These are phyloP conservation scores for Capsicum baccatum DNA, from an alignment of 257 asterid genomes.

Conservation along the genomic window DNA sequence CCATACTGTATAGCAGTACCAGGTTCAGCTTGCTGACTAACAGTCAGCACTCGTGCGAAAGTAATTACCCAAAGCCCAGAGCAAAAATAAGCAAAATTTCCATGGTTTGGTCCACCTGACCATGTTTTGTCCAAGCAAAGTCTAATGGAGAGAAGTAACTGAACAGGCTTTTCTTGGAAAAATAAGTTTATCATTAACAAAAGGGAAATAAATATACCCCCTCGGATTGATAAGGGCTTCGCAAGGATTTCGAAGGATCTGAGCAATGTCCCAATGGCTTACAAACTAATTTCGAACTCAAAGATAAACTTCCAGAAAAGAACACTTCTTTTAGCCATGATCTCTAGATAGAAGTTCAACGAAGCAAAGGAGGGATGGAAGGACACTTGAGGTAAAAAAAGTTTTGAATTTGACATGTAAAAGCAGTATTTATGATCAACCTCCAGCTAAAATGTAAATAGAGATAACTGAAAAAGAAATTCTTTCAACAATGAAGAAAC, in stretches of 20 bases:
- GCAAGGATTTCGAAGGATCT: neutral
- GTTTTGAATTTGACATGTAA: neutral
- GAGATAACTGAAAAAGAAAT: neutral
- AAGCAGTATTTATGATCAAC: neutral
- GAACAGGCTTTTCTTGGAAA: constrained; percentile 15
- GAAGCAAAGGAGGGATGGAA: neutral
- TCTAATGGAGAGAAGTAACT: neutral
- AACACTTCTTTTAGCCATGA: constrained; percentile 1
- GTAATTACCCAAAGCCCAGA: neutral
- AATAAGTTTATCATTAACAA: neutral
- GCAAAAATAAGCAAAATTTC: neutral
- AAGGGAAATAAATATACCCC: neutral
- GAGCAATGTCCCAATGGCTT: neutral
- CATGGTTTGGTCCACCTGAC: neutral
- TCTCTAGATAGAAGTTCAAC: neutral
- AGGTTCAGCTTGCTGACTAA: constrained; percentile 7
- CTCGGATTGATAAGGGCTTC: neutral
- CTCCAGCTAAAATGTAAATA: neutral
- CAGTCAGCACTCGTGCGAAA: neutral
- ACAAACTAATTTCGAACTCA: constrained; percentile 5
- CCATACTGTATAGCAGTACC: neutral
- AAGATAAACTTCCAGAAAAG: constrained; percentile 12
- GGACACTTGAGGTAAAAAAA: neutral
- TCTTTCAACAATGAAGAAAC: constrained; percentile 24
- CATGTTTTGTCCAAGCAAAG: neutral